Percentiles rank a stretch among this genome's conserved stretches.
Evolutionary conservation across 2,329 filamentous ascomycete species (phyloP).

Genomic region (Fusarium pseudocircinatum): DNA sequence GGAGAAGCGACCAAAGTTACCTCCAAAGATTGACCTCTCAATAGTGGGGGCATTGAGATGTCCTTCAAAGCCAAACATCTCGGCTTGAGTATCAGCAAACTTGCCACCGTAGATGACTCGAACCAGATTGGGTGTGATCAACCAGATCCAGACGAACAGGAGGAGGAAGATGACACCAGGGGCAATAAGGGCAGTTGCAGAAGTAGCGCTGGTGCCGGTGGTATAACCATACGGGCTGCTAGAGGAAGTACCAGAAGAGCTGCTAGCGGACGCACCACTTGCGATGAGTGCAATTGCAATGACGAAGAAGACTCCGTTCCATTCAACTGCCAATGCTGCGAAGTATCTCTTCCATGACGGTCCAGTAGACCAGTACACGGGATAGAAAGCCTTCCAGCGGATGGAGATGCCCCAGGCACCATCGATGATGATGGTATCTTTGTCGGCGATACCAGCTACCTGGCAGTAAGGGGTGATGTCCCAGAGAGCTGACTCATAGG

Average conservation of each 20-base stretch:
- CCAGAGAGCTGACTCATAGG: conserved; percentile 46
- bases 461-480: conserved; percentile 48
- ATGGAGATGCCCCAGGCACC: conserved; percentile 46
- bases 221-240: not conserved
- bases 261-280: conserved; percentile 10
- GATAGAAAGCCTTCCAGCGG: conserved; percentile 47
- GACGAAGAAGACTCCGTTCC: conserved; percentile 37
- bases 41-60: conserved; percentile 45
- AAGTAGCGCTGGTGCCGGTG: not conserved
- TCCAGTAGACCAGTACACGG: conserved; percentile 42
- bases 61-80: conserved; percentile 48
- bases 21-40: conserved; percentile 45
- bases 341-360: conserved; percentile 37
- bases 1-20: conserved; percentile 42
- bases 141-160: conserved; percentile 37
- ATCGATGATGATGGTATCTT: conserved; percentile 49
- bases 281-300: conserved; percentile 33
- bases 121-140: conserved; percentile 40
- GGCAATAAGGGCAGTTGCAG: conserved; percentile 12
- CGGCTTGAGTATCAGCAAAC: conserved; percentile 43
- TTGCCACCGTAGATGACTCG: conserved; percentile 44
- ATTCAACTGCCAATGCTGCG: conserved; percentile 29
- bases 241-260: not conserved
- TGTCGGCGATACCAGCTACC: conserved; percentile 47
- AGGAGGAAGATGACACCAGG: conserved; percentile 39